Evolutionary conservation across 1,284 basidiomycete genomes (phyloP), one percentile per base, ranked within the genome.

Genomic region (Leccinum pachyderme): DNA sequence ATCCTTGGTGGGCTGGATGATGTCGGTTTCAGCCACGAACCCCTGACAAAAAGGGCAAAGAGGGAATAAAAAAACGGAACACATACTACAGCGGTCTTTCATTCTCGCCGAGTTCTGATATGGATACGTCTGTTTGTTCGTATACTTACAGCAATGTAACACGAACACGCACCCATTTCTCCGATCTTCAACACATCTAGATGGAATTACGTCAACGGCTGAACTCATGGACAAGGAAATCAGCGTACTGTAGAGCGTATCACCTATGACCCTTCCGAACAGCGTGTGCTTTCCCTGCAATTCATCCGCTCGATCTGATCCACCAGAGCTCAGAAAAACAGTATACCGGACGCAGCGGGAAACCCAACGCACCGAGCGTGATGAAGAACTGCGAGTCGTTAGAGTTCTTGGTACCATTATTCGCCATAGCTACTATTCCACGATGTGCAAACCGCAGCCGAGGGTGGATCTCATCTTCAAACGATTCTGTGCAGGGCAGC

Each of bases 401-500:
- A 11, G 90, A 85, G 67, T 93, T 81, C 70, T 91, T 89, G 47
- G 79, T 80, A 13, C 93, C 92, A 55, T 85, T 87, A 67, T 97
- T 98, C 2, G 96, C 96, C 92, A 97, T 96, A 0, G 82, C 97
- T 1, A 99, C 85, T 5, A 99, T 71, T 0, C 96, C 97, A 56
- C 96, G 87, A 60, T 96, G 84, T 6, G 84, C 72, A 69, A 89
- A 95, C 18, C 86, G 81, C 57, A 99, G 75, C 25, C 97, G 83
- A 6, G 94, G 93, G 66, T 95, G 93, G n/a, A 93, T 87, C 73
- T 98, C 95, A 73, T 97, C 92, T 63, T 90, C 85, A 63, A 98
- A 97, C 0, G 89, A 89, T 63, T 95, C 91, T 87, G 33, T 39
- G n/a, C 41, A 4, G 24, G 37, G 37, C 37, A 11, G 18, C 37